Conservation (phyloP, 2,329 filamentous ascomycete species). For the Lasiodiplodia sp. region DNA sequence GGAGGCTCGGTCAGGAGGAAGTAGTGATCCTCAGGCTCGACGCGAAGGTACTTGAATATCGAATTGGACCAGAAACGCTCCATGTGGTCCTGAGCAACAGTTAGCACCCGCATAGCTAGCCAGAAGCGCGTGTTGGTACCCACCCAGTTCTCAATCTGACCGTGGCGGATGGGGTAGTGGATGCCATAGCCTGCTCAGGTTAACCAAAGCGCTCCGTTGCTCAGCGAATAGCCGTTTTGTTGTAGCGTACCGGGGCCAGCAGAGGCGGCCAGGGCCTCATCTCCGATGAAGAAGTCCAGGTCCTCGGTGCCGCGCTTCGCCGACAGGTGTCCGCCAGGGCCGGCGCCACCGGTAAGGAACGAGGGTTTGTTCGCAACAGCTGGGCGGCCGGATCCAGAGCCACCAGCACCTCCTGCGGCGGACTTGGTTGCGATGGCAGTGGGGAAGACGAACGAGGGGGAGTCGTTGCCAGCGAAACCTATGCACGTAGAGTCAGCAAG, state of each 20-base stretch:
- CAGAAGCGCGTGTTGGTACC: slow-evolving; percentile 35
- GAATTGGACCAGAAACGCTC: slow-evolving; percentile 99
- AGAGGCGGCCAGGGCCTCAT: slow-evolving; percentile 87
- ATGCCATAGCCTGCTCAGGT: slow-evolving; percentile 79
- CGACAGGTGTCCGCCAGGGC: slow-evolving; percentile 80
- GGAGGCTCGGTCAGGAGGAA: slow-evolving; percentile 98
- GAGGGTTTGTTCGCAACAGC: slow-evolving; percentile 94
- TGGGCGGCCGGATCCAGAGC: slow-evolving; percentile 85
- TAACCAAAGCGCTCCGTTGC: not conserved
- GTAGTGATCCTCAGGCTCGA: slow-evolving; percentile 98
- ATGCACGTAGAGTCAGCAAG: slow-evolving; percentile 45
- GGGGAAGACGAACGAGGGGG: slow-evolving; percentile 98
- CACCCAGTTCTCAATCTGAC: slow-evolving; percentile 99
- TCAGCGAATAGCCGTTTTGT: not conserved
- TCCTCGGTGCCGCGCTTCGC: slow-evolving; percentile 96
- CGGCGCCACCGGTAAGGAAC: slow-evolving; percentile 90
- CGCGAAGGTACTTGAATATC: slow-evolving; percentile 98
- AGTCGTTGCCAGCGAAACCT: slow-evolving; percentile 99
- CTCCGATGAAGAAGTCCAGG: slow-evolving; percentile 97
- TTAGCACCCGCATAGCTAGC: slow-evolving; percentile 33
- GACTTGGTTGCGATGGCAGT: slow-evolving; percentile 98
- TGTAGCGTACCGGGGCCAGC: slow-evolving; percentile 74
- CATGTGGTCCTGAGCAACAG: slow-evolving; percentile 83
- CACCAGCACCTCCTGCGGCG: slow-evolving; percentile 70
- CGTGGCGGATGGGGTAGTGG: slow-evolving; percentile 97